Conservation (phyloP, 257 asterid genomes). For the Cruciata laevipes region DNA sequence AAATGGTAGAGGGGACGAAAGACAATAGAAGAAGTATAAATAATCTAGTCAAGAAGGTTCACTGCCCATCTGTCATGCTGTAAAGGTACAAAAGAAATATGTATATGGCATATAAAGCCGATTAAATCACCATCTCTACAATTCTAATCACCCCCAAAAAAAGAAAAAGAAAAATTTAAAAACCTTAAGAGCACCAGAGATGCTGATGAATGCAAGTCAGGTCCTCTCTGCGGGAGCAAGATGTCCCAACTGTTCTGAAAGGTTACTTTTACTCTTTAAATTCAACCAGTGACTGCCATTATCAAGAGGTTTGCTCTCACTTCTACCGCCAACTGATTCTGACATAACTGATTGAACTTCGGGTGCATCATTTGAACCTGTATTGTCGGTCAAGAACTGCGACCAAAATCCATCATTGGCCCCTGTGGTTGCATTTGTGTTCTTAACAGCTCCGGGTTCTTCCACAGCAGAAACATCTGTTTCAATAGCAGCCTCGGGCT, state of each 20-base stretch:
- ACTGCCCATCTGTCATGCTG: neutral
- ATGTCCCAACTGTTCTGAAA: slow-evolving; percentile 68
- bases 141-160: neutral
- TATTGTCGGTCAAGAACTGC: slow-evolving; percentile 88
- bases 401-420: slow-evolving; percentile 92
- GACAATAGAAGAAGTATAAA: neutral
- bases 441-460: slow-evolving; percentile 29
- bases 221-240: slow-evolving; percentile 79
- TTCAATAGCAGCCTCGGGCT: slow-evolving; percentile 36
- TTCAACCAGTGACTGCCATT: slow-evolving; percentile 60
- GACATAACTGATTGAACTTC: slow-evolving; percentile 42
- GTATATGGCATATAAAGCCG: slow-evolving; percentile 1
- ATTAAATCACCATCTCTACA: slow-evolving; percentile 1
- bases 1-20: neutral
- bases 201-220: slow-evolving; percentile 21
- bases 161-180: neutral
- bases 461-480: slow-evolving; percentile 25
- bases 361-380: slow-evolving; percentile 51
- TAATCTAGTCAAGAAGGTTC: neutral
- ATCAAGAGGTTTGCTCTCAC: slow-evolving; percentile 40
- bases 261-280: slow-evolving; percentile 53
- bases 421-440: slow-evolving; percentile 44
- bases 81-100: neutral
- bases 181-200: neutral
- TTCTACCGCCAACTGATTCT: slow-evolving; percentile 36